Conservation (phyloP, 495 filamentous ascomycete genomes). For the Durotheca rogersii region DNA sequence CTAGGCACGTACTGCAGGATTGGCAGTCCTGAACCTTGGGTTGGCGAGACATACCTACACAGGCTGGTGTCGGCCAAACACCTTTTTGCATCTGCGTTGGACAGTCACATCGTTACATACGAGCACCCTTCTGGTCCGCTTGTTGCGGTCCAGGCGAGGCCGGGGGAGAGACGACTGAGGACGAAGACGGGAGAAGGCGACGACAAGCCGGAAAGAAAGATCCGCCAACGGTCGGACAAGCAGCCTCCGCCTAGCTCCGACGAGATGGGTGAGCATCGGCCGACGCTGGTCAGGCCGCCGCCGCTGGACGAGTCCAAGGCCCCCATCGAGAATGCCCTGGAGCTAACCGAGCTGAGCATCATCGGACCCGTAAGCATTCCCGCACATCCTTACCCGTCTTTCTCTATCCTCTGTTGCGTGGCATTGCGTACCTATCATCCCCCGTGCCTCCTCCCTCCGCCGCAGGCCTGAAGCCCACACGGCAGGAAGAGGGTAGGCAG, state of each 20-base stretch:
- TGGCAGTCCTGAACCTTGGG: too few relatives aligned
- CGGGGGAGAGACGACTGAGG: neutral
- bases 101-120: too few relatives aligned
- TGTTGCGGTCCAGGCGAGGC: neutral
- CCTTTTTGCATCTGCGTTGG: too few relatives aligned
- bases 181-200: neutral
- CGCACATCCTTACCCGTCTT: slow-evolving; percentile 1
- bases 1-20: too few relatives aligned
- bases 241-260: neutral
- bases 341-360: slow-evolving; percentile 75
- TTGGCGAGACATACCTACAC: too few relatives aligned
- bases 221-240: neutral
- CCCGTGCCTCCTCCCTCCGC: too few relatives aligned
- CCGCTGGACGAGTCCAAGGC: slow-evolving; percentile 70
- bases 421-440: too few relatives aligned
- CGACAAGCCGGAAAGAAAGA: neutral
- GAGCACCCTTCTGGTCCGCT: too few relatives aligned
- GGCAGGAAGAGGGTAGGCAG: too few relatives aligned
- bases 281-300: slow-evolving; percentile 77
- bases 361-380: slow-evolving; percentile 68
- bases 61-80: too few relatives aligned
- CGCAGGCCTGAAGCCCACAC: too few relatives aligned
- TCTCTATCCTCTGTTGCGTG: neutral
- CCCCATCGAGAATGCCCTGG: slow-evolving; percentile 83
- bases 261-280: slow-evolving; percentile 24